Evolutionary conservation across 2,329 filamentous ascomycete genomes (phyloP), one percentile per base, ranked within the genome.

Genomic region (Fusarium newnesense): DNA sequence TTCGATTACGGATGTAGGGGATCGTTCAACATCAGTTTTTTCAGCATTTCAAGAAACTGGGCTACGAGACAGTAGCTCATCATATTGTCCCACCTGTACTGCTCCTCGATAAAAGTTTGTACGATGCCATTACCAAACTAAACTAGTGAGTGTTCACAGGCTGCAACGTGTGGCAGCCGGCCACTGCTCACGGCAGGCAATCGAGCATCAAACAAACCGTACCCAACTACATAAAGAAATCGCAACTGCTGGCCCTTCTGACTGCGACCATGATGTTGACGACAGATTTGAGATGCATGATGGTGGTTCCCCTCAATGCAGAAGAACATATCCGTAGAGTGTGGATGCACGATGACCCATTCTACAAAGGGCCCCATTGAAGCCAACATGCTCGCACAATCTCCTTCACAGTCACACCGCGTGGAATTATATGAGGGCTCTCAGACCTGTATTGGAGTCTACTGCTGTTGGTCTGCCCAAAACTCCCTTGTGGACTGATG

Each of bases 401-500:
- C 59, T 67, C 58, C 63, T 64, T 69, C 52, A 62, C 58, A 53
- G 60, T 69, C 74, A 76, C 70, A 72, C 64, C 46, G 66, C 67
- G 64, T 65, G 50, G 50, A 65, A 66, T 70, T 60, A 32, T 30
- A 36, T 36, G 44, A 74, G 58, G 72, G 58, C 59, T 63, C 37
- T 40, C 61, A 69, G 58, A 56, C 65, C 60, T 69, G 61, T 62
- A 74, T 67, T 52, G 42, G 68, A 63, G 60, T 69, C 70, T 66
- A 67, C 64, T 76, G 67, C 62, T 56, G 69, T 76, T 77, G 71
- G 76, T 66, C 64, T 75, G 53, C 61, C 62, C 57, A 66, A 64
- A 65, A 60, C 59, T 69, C 53, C 63, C 60, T 65, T 77, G 73
- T 77, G 74, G 76, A 76, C 73, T 75, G 72, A 78, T 73, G 73